Evolutionary conservation across 192 early-diverging fungal genomes (phyloP).

Genomic region (Umbelopsis sp.): DNA sequence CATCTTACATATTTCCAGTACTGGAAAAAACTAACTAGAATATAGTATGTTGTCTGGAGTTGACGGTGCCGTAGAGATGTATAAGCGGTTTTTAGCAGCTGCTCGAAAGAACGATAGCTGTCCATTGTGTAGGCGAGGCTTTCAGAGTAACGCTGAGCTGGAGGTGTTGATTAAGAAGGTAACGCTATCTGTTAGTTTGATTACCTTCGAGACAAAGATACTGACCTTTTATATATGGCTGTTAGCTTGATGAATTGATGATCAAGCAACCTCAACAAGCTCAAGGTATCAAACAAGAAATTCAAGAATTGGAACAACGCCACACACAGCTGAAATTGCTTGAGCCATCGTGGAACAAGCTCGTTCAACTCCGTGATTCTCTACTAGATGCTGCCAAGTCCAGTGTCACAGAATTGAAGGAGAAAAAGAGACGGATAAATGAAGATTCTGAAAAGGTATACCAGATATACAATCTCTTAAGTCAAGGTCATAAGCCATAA

Average conservation of each 20-base stretch:
- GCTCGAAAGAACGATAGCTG: conserved; percentile 57
- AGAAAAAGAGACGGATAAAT: conserved; percentile 29
- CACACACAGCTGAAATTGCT: conserved; percentile 41
- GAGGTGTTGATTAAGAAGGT: conserved; percentile 45
- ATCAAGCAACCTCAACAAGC: conserved; percentile 37
- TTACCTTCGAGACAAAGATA: background rate
- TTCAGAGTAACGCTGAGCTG: conserved; percentile 57
- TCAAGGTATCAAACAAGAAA: conserved; percentile 43
- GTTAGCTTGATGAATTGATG: conserved; percentile 19
- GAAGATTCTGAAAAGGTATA: conserved; percentile 35
- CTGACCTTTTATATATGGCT: background rate
- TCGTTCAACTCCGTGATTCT: conserved; percentile 41
- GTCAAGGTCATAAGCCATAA: background rate
- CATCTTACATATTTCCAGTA: conserved; percentile 19
- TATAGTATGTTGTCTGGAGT: conserved; percentile 8
- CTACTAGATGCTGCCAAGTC: conserved; percentile 52
- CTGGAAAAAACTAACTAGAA: background rate
- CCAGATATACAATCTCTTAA: too few relatives aligned
- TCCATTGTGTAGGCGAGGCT: conserved; percentile 82
- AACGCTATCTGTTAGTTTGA: background rate
- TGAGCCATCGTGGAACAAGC: conserved; percentile 46
- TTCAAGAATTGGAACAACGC: conserved; percentile 42
- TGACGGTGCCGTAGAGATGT: conserved; percentile 11
- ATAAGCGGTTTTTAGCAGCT: conserved; percentile 13
- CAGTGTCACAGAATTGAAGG: conserved; percentile 24